A percentile compares a stretch with the other conserved stretches of the same genome.
These are phyloP conservation scores for Glaciozyma antarctica DNA, from an alignment of 768 basidiomycete species.

Conservation along the genomic window DNA sequence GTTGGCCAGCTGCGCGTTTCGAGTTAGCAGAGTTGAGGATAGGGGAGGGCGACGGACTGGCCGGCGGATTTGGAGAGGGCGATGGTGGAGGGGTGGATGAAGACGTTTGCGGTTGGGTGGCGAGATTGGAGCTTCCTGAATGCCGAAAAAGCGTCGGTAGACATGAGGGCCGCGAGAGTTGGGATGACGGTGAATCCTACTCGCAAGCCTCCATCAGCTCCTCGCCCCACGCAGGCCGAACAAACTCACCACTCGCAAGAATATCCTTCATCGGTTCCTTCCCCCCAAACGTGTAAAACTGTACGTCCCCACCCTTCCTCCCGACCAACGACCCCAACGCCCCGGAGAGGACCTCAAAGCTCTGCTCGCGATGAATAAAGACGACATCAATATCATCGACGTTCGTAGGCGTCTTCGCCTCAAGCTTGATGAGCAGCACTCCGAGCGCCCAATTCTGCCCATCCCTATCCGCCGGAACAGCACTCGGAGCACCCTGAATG, in stretches of 20 bases:
- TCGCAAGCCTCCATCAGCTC: not conserved
- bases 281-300: slow-evolving; percentile 18
- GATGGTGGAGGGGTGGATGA: slow-evolving; percentile 9
- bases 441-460: slow-evolving; percentile 18
- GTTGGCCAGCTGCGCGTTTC: not conserved
- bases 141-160: not conserved
- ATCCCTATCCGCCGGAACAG: not conserved
- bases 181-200: slow-evolving; percentile 14
- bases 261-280: slow-evolving; percentile 1
- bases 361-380: slow-evolving; percentile 16
- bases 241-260: slow-evolving; percentile 4
- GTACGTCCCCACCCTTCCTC: slow-evolving; percentile 1
- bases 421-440: slow-evolving; percentile 8
- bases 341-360: not conserved
- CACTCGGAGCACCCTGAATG: not conserved
- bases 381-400: slow-evolving; percentile 12
- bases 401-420: slow-evolving; percentile 7
- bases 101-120: not conserved
- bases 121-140: not conserved
- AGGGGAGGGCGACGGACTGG: not conserved
- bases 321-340: no score
- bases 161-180: not conserved
- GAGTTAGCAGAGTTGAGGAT: no score
- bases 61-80: not conserved
- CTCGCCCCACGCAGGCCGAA: not conserved